Evolutionary conservation across 345 rosid species (phyloP).

Genomic region (Hibiscus trionum): DNA sequence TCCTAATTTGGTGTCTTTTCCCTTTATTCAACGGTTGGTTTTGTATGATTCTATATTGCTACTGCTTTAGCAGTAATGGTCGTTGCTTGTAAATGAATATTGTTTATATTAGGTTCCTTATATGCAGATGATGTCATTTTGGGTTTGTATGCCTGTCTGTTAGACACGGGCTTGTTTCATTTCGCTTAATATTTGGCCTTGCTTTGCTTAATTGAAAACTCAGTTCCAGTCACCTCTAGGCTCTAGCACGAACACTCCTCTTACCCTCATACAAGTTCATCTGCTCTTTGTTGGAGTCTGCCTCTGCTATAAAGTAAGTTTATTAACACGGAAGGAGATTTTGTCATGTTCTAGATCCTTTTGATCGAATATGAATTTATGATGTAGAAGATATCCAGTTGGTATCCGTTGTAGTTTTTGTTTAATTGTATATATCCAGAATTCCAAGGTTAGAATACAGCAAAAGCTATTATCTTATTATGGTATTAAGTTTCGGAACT

Average conservation of each 20-base stretch:
- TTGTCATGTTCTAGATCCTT: background rate
- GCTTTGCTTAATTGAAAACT: background rate
- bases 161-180: background rate
- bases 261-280: background rate
- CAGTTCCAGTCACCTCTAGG: background rate
- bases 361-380: background rate
- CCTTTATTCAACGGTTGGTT: background rate
- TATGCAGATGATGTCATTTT: background rate
- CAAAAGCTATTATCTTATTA: background rate
- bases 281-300: background rate
- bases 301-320: background rate
- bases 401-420: background rate
- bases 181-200: conserved; percentile 1
- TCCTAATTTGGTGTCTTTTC: too few species aligned
- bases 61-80: background rate
- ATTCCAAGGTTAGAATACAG: background rate
- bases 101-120: background rate
- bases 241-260: background rate
- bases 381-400: background rate
- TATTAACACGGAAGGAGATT: background rate
- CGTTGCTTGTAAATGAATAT: background rate
- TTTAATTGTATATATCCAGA: background rate
- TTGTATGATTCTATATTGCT: background rate
- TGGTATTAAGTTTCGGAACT: background rate
- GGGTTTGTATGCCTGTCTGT: background rate